These are phyloP conservation scores for Acacia melanoxylon DNA, from an alignment of 306 rosid species.

Conservation along the genomic window DNA sequence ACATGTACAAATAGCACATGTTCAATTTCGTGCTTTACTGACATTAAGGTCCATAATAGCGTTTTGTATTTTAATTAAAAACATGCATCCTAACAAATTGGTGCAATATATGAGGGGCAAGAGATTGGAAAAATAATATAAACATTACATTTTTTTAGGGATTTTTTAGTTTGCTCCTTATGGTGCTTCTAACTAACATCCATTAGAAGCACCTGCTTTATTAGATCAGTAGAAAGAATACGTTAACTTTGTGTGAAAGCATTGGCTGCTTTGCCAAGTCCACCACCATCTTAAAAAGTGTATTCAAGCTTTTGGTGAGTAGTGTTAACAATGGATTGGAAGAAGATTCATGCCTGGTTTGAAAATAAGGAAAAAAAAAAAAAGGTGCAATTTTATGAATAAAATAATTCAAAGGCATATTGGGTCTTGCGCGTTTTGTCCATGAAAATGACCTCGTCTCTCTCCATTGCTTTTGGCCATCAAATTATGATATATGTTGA, in stretches of 20 bases:
- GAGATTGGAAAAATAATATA: no score
- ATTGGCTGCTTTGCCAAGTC: background rate
- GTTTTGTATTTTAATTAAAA: no score
- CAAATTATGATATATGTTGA: background rate
- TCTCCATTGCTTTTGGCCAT: background rate
- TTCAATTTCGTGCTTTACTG: background rate
- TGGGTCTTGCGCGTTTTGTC: background rate
- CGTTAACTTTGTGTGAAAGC: background rate
- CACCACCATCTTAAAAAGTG: background rate
- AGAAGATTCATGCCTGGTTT: background rate
- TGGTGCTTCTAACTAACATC: background rate
- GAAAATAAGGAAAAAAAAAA: no score
- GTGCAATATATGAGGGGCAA: background rate
- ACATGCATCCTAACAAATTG: background rate
- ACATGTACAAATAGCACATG: no score
- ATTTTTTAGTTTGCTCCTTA: no score
- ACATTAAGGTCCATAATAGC: no score
- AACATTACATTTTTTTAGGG: background rate
- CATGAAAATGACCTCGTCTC: no score
- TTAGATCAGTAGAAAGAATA: no score
- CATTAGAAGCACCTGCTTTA: no score
- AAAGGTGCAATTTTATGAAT: background rate
- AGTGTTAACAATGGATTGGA: background rate
- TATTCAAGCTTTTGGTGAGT: background rate
- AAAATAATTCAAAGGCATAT: no score